Evolutionary conservation across 78 protist genomes (phyloP).

Genomic region (Goniomonas avonlea): DNA sequence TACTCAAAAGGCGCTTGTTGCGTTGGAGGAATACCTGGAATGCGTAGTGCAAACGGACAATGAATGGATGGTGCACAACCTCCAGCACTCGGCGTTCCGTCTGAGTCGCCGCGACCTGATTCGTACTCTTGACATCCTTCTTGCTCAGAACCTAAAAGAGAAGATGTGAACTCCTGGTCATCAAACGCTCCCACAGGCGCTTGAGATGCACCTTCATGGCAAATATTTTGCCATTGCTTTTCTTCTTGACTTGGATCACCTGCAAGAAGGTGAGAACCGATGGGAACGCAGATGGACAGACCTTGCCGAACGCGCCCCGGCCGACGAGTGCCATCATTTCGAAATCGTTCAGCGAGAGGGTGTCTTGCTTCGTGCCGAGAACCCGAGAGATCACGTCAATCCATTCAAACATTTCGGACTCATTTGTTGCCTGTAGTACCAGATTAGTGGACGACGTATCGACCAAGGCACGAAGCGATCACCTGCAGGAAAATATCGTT

Average conservation of each 20-base stretch:
- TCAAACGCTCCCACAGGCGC: background rate
- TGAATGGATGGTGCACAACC: background rate
- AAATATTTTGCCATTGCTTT: background rate
- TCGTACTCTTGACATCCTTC: background rate
- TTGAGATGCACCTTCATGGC: constrained; percentile 14
- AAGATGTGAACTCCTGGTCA: too few species aligned
- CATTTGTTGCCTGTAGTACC: too few species aligned
- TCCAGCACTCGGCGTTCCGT: constrained; percentile 27
- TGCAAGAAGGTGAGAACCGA: background rate
- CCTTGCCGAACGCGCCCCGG: constrained; percentile 20
- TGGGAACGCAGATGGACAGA: background rate
- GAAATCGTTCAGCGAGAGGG: constrained; percentile 10
- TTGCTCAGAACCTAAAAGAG: constrained; percentile 7
- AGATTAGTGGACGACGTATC: too few species aligned
- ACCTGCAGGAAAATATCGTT: too few species aligned
- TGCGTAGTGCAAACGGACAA: background rate
- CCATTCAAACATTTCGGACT: too few species aligned
- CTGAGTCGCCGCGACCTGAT: constrained; percentile 25
- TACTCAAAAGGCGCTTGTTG: background rate
- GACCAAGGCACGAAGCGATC: too few species aligned
- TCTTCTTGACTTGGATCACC: background rate
- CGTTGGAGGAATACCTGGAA: too few species aligned
- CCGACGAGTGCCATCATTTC: constrained; percentile 1
- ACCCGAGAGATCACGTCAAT: too few species aligned
- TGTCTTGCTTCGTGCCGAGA: too few species aligned